Evolutionary conservation across 345 rosid genomes (phyloP), one percentile per base, ranked within the genome.

Genomic region (Jatropha curcas): DNA sequence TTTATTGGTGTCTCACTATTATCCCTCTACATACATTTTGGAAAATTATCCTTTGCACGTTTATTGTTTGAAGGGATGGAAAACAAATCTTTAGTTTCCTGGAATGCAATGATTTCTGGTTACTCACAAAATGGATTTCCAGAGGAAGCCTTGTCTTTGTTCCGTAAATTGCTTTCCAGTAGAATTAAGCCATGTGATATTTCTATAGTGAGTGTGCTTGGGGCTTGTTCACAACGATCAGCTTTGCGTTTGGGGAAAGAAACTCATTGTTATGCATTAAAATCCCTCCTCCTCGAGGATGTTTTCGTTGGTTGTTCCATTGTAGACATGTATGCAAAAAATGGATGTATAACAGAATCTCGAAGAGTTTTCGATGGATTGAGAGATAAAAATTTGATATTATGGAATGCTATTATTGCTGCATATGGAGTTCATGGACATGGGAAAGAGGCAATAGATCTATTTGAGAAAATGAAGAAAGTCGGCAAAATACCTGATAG

Each of bases 101-200:
- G 92, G 92, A 90, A 88, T 73, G 78, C 88, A 63, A 69, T 90
- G 76, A 77, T 86, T 60, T 66, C 82, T 43, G 90, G 91, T 31
- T 86, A 83, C 82, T 81, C 80, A 53, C 93, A 83, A 65, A 90
- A 81, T 71, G 82, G 79, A 52, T 81, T 78, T 81, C 88, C 86
- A 16, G 75, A 76, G 20, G 83, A 84, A 75, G 84, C 90, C 63
- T 70, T 90, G 68, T 19, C 25, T 72, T 76, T 87, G 65, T 87
- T 88, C 56, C 84, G 83, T 27, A 72, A 80, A 79, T 80, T 86
- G 87, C 43, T 87, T 74, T 73, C 81, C 59, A 14, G 70, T 67
- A 80, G 82, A 79, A 74, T 66, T 68, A 77, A 68, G 63, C 90
- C 90, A 41, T 72, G 68, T 72, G 81, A 75, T 67, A 83, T 87